Conservation (phyloP, 768 basidiomycete genomes). For the Boletus pseudo-olivaceus region DNA sequence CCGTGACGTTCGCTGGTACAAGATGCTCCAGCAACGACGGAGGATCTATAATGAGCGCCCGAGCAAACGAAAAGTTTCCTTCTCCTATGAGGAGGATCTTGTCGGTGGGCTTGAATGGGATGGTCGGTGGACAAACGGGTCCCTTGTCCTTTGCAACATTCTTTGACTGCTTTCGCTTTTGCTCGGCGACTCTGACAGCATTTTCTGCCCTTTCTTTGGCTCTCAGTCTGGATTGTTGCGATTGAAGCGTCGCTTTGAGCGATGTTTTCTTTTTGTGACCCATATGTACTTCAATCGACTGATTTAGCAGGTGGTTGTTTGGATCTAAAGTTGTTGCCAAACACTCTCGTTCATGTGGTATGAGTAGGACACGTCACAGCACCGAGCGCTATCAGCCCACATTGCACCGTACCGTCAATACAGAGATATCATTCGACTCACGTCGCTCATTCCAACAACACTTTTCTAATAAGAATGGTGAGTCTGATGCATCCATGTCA, state of each 20-base stretch:
- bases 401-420: background rate
- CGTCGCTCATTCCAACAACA: constrained; percentile 29
- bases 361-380: constrained; percentile 16
- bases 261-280: constrained; percentile 51
- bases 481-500: background rate
- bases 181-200: constrained; percentile 39
- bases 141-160: constrained; percentile 37
- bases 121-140: constrained; percentile 40
- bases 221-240: constrained; percentile 65
- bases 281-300: constrained; percentile 6
- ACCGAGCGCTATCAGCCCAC: background rate
- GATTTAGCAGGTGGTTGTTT: constrained; percentile 24
- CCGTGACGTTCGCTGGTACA: constrained; percentile 65
- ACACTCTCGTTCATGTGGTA: constrained; percentile 12
- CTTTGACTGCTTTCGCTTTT: constrained; percentile 36
- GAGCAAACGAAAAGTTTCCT: constrained; percentile 92
- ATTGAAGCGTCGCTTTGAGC: constrained; percentile 65
- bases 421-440: background rate
- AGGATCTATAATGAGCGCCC: constrained; percentile 57
- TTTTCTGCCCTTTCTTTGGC: constrained; percentile 59
- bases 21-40: constrained; percentile 47
- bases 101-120: constrained; percentile 65
- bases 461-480: constrained; percentile 28
- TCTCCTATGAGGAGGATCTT: constrained; percentile 82
- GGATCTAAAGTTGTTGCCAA: constrained; percentile 27